phyloP scores from a whole-genome alignment of 2,329 filamentous ascomycete genomes.

The Xylariomycetidae sp. region DNA sequence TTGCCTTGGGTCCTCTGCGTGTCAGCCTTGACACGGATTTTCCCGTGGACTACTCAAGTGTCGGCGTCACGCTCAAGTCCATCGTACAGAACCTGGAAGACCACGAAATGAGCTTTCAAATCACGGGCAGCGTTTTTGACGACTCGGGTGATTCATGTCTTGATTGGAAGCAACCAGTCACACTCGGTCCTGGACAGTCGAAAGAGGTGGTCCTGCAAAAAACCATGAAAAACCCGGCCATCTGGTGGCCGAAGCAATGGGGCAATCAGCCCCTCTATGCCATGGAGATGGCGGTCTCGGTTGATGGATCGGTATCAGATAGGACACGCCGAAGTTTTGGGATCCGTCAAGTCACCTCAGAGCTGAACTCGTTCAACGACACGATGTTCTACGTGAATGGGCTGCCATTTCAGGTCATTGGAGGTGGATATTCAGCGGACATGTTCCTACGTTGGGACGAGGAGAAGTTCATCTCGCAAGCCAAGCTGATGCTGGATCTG shows the following conservation, averaged over 20 bases:
- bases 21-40: slow-evolving; percentile 37
- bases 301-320: slow-evolving; percentile 25
- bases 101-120: slow-evolving; percentile 30
- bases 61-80: slow-evolving; percentile 32
- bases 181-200: slow-evolving; percentile 31
- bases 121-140: slow-evolving; percentile 29
- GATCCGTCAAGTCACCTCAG: slow-evolving; percentile 47
- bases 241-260: slow-evolving; percentile 60
- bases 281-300: slow-evolving; percentile 23
- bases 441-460: slow-evolving; percentile 54
- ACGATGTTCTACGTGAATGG: slow-evolving; percentile 51
- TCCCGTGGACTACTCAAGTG: slow-evolving; percentile 21
- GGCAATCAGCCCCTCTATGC: slow-evolving; percentile 49
- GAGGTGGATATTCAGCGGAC: slow-evolving; percentile 55
- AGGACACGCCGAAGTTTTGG: slow-evolving; percentile 37
- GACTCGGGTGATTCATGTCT: slow-evolving; percentile 16
- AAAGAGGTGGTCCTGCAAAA: slow-evolving; percentile 33
- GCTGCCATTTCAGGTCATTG: slow-evolving; percentile 52
- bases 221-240: slow-evolving; percentile 35
- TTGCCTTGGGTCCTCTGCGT: slow-evolving; percentile 38
- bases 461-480: slow-evolving; percentile 40
- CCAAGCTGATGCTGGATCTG: slow-evolving; percentile 50
- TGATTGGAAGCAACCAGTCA: slow-evolving; percentile 27
- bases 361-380: slow-evolving; percentile 47
- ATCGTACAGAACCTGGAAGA: slow-evolving; percentile 35